phyloP scores from a whole-genome alignment of 2,329 filamentous ascomycete species.

The Penicillium aurantiogriseum region DNA sequence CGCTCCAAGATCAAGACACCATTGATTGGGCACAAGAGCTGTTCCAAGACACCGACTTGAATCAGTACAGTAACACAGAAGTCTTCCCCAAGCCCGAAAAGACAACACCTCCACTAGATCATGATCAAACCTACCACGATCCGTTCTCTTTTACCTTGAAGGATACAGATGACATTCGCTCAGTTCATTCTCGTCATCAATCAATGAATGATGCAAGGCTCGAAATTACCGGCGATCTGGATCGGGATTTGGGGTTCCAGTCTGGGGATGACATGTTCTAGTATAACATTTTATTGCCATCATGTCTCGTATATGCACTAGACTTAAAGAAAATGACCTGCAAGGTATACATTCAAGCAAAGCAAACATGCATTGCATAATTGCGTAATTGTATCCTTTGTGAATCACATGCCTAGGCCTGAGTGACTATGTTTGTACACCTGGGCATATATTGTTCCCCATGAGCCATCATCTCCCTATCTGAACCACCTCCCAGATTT shows the following conservation, averaged over 20 bases:
- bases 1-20: slow-evolving; percentile 21
- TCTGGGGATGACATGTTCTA: slow-evolving; percentile 34
- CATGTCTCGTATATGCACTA: not conserved
- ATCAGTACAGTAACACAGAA: slow-evolving; percentile 12
- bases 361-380: too few relatives aligned
- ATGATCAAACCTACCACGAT: slow-evolving; percentile 15
- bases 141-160: slow-evolving; percentile 24
- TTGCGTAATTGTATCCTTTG: too few relatives aligned
- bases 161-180: slow-evolving; percentile 6
- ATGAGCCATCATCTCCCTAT: too few relatives aligned
- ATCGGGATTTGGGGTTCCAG: slow-evolving; percentile 37
- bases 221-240: slow-evolving; percentile 39
- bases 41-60: slow-evolving; percentile 23
- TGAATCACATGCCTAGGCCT: too few relatives aligned
- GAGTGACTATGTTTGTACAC: too few relatives aligned
- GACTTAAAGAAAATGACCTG: not conserved
- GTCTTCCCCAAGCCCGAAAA: slow-evolving; percentile 3
- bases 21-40: slow-evolving; percentile 35
- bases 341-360: not conserved
- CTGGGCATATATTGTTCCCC: too few relatives aligned
- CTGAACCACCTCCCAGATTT: too few relatives aligned
- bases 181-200: not conserved
- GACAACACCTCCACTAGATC: not conserved
- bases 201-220: slow-evolving; percentile 14
- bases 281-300: not conserved